Evolutionary conservation across 208 protist species (phyloP).

Genomic region (Polymyxa betae): DNA sequence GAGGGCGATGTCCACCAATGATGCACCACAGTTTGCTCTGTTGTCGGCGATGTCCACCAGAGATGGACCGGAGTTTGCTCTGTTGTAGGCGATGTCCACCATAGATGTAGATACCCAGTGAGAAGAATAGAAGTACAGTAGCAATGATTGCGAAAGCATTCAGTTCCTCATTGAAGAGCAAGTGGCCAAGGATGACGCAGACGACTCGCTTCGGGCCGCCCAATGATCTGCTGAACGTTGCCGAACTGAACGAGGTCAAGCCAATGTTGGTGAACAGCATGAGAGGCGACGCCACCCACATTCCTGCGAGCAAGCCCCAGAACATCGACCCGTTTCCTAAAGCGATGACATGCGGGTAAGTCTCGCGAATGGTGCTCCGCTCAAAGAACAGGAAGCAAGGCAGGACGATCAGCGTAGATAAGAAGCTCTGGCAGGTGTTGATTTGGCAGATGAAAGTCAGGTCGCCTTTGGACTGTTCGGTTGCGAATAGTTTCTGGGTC

Average conservation of each 20-base stretch:
- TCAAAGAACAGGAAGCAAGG: too few species aligned
- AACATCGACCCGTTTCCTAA: too few species aligned
- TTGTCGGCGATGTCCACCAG: constrained; percentile 10
- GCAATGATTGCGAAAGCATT: neutral
- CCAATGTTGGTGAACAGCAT: too few species aligned
- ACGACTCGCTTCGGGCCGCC: neutral
- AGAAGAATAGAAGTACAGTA: neutral
- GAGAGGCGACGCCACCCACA: too few species aligned
- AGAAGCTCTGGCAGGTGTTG: neutral
- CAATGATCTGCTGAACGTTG: neutral
- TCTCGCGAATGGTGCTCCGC: too few species aligned
- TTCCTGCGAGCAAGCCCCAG: too few species aligned
- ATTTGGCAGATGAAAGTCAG: neutral
- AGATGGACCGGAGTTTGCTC: neutral
- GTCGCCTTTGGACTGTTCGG: neutral
- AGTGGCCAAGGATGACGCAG: neutral
- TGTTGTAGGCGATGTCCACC: neutral
- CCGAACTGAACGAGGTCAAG: neutral
- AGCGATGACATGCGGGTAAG: too few species aligned
- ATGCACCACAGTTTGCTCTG: too few species aligned
- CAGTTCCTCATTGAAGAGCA: neutral
- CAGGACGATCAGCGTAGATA: neutral
- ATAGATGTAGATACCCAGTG: neutral
- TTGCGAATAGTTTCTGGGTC: neutral
- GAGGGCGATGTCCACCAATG: neutral